Percentiles rank a stretch among this genome's conserved stretches.
Evolutionary conservation across 306 rosid species (phyloP).

Genomic region (Cucurbita pepo): DNA sequence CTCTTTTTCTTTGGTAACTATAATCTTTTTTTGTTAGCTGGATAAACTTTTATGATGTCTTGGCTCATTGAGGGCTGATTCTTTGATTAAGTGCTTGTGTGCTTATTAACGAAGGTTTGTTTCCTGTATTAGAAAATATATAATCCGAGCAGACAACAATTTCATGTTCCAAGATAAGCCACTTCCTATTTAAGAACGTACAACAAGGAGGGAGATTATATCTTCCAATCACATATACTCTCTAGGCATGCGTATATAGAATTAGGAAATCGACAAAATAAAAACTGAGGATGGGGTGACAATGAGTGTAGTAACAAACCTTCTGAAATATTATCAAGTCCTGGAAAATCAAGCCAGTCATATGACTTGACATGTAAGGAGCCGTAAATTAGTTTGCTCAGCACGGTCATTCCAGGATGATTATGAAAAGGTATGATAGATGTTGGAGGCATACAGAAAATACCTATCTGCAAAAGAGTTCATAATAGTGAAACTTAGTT

Average conservation of each 20-base stretch:
- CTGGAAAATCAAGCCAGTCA: conserved; percentile 76
- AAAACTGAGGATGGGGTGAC: background rate
- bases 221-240: background rate
- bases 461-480: conserved; percentile 60
- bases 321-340: conserved; percentile 32
- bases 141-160: background rate
- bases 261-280: background rate
- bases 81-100: background rate
- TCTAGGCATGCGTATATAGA: background rate
- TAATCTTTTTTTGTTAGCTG: background rate
- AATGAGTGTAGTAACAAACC: conserved; percentile 31
- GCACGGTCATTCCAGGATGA: conserved; percentile 94
- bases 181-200: background rate
- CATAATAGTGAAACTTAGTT: background rate
- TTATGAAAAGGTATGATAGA: conserved; percentile 87
- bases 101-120: background rate
- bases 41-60: background rate
- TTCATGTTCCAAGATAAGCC: background rate
- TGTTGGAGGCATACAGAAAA: conserved; percentile 87
- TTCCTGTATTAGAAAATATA: background rate
- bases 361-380: conserved; percentile 63
- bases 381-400: conserved; percentile 94
- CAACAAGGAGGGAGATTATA: background rate
- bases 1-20: background rate
- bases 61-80: background rate